These are phyloP conservation scores for Martiniozyma asiatica DNA, from an alignment of 1,139 yeast genomes.

Conservation along the genomic window DNA sequence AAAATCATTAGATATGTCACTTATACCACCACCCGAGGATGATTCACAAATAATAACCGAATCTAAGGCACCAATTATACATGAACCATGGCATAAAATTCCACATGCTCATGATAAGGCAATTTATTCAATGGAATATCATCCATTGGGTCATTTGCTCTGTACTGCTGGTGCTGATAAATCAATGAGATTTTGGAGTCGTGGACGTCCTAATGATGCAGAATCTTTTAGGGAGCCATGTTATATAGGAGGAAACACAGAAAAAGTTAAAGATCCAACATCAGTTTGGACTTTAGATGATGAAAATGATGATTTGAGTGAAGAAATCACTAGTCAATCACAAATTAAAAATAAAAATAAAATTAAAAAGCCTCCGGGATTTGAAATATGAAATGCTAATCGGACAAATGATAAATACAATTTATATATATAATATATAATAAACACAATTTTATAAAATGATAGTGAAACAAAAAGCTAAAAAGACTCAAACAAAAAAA, in stretches of 20 bases:
- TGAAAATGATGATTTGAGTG: neutral
- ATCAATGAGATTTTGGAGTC: conserved; percentile 89
- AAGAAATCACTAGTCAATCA: neutral
- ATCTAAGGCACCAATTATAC: conserved; percentile 13
- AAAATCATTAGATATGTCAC: conserved; percentile 23
- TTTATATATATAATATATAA: too few species aligned
- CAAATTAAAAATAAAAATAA: conserved; percentile 1
- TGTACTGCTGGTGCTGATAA: conserved; percentile 92
- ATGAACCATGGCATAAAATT: conserved; percentile 49
- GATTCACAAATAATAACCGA: neutral
- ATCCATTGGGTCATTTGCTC: conserved; percentile 84
- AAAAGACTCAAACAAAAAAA: too few species aligned
- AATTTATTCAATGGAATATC: conserved; percentile 79
- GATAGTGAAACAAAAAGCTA: too few species aligned
- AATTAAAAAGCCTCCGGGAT: too few species aligned
- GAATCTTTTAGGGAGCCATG: conserved; percentile 74
- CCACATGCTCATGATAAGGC: conserved; percentile 95
- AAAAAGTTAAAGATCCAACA: neutral
- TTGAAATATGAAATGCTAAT: neutral
- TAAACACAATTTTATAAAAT: too few species aligned
- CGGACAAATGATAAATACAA: neutral
- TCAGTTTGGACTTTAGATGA: neutral
- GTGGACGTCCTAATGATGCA: conserved; percentile 86
- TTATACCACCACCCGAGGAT: neutral
- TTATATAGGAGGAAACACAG: conserved; percentile 26